phyloP scores from a whole-genome alignment of 257 asterid genomes.

The Solanum virginianum region DNA sequence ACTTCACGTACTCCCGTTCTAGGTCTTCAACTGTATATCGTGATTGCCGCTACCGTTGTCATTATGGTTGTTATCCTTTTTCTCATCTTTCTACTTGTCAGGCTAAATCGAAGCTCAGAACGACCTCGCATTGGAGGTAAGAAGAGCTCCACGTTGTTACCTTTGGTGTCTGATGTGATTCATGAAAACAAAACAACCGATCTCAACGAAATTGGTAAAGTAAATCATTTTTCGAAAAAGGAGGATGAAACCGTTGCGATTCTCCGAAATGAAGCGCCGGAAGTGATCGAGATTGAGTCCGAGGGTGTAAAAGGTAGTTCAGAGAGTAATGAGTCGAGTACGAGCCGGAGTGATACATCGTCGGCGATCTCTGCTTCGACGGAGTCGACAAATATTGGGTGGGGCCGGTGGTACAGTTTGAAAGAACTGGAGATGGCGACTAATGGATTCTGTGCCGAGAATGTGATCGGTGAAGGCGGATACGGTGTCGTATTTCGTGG shows the following conservation, averaged over 20 bases:
- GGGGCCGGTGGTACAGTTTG: constrained; percentile 71
- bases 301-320: constrained; percentile 44
- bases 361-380: constrained; percentile 52
- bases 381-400: constrained; percentile 52
- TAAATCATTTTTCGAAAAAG: not conserved
- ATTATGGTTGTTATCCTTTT: constrained; percentile 30
- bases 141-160: constrained; percentile 41
- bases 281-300: constrained; percentile 24
- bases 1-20: constrained; percentile 52
- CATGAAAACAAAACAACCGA: constrained; percentile 17
- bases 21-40: constrained; percentile 53
- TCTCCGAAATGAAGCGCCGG: constrained; percentile 23
- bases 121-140: constrained; percentile 28
- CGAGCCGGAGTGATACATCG: constrained; percentile 50
- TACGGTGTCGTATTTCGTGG: constrained; percentile 76
- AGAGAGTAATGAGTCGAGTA: constrained; percentile 66
- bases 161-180: constrained; percentile 37
- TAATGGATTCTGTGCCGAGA: constrained; percentile 34
- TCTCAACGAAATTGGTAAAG: constrained; percentile 12
- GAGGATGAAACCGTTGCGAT: constrained; percentile 29
- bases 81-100: constrained; percentile 29
- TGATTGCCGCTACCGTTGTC: constrained; percentile 37
- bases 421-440: constrained; percentile 66
- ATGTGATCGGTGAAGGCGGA: constrained; percentile 87
- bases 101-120: constrained; percentile 29